phyloP scores from a whole-genome alignment of 2,329 filamentous ascomycete species.

The Xylariaceae sp. region DNA sequence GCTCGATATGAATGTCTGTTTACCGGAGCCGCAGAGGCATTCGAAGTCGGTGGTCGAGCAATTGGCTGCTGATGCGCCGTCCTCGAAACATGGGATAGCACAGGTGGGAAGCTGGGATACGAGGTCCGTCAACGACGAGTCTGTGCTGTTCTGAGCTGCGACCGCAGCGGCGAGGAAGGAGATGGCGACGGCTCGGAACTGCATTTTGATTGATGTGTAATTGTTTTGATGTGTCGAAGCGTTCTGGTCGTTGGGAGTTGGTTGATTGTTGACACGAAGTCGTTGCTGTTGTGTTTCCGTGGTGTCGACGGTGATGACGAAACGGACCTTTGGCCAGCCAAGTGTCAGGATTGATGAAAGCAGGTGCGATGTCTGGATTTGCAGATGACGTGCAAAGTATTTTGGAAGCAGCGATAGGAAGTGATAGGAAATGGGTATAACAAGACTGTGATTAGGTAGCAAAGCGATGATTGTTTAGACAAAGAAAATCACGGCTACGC shows the following conservation, averaged over 20 bases:
- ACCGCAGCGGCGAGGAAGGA: conserved; percentile 14
- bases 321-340: neutral
- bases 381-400: no score
- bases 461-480: no score
- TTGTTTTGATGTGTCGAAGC: neutral
- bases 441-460: no score
- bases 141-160: conserved; percentile 15
- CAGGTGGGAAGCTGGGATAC: conserved; percentile 28
- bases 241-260: neutral
- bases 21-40: conserved; percentile 26
- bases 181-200: conserved; percentile 11
- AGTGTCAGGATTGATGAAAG: neutral
- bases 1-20: conserved; percentile 21
- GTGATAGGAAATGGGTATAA: no score
- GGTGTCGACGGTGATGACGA: no score
- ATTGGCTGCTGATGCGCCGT: conserved; percentile 18
- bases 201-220: conserved; percentile 9
- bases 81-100: conserved; percentile 24
- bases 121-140: conserved; percentile 25
- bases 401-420: no score
- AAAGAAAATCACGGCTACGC: no score
- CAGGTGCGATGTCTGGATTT: no score
- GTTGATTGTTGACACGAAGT: neutral
- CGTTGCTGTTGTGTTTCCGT: no score
- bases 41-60: conserved; percentile 28